Conservation (phyloP, 2,329 filamentous ascomycete genomes). For the Phialophora macrospora region DNA sequence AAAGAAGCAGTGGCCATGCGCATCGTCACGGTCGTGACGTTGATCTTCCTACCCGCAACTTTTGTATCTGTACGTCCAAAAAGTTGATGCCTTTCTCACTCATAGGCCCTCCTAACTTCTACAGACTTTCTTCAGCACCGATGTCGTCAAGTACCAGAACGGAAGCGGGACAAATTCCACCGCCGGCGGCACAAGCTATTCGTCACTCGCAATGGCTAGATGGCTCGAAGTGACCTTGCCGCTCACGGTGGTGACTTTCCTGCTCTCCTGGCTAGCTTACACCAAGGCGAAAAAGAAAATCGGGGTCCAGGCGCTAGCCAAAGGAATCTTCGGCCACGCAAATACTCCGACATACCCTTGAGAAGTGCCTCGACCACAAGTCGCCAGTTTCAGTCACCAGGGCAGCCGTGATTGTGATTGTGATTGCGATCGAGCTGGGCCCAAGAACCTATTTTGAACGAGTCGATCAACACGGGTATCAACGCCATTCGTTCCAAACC, state of each 20-base stretch:
- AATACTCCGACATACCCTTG: background rate
- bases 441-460: background rate
- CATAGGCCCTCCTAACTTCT: background rate
- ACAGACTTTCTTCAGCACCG: constrained; percentile 50
- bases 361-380: background rate
- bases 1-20: constrained; percentile 45
- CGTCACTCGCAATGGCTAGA: background rate
- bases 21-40: constrained; percentile 44
- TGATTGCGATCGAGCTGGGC: background rate
- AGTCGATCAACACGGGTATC: background rate
- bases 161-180: constrained; percentile 24
- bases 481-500: background rate
- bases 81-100: background rate
- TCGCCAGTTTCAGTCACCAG: background rate
- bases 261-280: background rate
- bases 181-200: background rate
- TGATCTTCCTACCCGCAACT: constrained; percentile 46
- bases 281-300: background rate
- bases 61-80: constrained; percentile 44
- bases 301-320: background rate
- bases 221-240: constrained; percentile 5
- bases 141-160: constrained; percentile 47
- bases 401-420: background rate
- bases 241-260: constrained; percentile 1
- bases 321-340: background rate